Percentiles rank a stretch among this genome's conserved stretches.
These are phyloP conservation scores for Kalanchoe fedtschenkoi DNA, from an alignment of 164 flowering plant species.

Conservation along the genomic window DNA sequence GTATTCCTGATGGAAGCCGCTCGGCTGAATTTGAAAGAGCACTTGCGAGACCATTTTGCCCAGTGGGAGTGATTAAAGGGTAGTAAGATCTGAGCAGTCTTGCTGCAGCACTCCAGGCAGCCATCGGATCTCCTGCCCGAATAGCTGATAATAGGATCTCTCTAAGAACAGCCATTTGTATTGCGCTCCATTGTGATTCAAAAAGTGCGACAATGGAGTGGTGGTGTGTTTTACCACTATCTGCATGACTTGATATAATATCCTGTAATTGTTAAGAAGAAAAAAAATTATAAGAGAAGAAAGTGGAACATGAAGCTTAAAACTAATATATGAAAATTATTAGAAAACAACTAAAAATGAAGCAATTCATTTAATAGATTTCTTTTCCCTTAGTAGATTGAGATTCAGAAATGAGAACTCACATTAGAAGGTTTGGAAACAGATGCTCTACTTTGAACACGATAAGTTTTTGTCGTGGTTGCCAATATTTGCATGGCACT, in stretches of 20 bases:
- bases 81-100: conserved; percentile 88
- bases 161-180: conserved; percentile 97
- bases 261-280: conserved; percentile 24
- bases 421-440: conserved; percentile 37
- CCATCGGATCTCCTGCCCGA: conserved; percentile 97
- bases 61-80: conserved; percentile 92
- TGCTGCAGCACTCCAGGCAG: conserved; percentile 99
- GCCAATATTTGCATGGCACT: conserved; percentile 98
- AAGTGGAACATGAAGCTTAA: neutral
- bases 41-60: conserved; percentile 93
- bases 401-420: conserved; percentile 19
- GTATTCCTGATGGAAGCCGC: conserved; percentile 87
- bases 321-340: neutral
- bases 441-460: conserved; percentile 88
- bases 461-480: conserved; percentile 88
- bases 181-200: conserved; percentile 97
- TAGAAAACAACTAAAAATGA: neutral
- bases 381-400: neutral
- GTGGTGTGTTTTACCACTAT: conserved; percentile 59
- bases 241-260: conserved; percentile 32
- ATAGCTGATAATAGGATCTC: conserved; percentile 89
- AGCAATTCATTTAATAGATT: neutral
- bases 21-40: conserved; percentile 82
- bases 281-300: neutral
- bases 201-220: conserved; percentile 72